A percentile compares a stretch with the other conserved stretches of the same genome.
These are phyloP conservation scores for Alternaria dauci DNA, from an alignment of 2,329 filamentous ascomycete species.

Conservation along the genomic window DNA sequence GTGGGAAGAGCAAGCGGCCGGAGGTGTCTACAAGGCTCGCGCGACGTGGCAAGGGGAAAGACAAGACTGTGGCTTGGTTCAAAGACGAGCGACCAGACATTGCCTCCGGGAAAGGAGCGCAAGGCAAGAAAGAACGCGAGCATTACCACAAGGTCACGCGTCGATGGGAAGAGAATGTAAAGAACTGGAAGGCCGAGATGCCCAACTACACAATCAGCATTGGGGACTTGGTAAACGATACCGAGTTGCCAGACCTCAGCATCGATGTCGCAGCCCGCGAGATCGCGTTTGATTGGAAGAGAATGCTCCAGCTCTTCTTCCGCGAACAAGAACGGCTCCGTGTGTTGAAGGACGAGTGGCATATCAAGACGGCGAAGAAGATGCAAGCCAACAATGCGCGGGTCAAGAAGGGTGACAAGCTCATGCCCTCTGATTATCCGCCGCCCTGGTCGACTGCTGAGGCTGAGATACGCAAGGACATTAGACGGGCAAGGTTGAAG, in stretches of 20 bases:
- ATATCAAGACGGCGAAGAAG: constrained; percentile 13
- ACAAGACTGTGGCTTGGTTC: constrained; percentile 29
- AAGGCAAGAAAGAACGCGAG: constrained; percentile 8
- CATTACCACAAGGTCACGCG: constrained; percentile 27
- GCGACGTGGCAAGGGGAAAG: constrained; percentile 22
- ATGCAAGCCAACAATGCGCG: constrained; percentile 22
- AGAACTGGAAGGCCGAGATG: constrained; percentile 34
- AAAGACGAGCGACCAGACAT: constrained; percentile 22
- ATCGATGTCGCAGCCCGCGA: constrained; percentile 31
- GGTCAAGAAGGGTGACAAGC: constrained; percentile 25
- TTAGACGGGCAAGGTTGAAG: constrained; percentile 35
- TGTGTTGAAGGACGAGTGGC: constrained; percentile 18
- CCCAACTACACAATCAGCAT: constrained; percentile 46
- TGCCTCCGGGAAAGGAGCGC: neutral
- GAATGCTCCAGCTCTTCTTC: constrained; percentile 42
- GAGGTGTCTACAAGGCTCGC: constrained; percentile 35
- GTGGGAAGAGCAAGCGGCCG: constrained; percentile 40
- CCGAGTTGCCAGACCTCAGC: constrained; percentile 33
- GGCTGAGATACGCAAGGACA: constrained; percentile 30
- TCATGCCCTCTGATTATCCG: constrained; percentile 23
- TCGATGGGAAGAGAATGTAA: constrained; percentile 41
- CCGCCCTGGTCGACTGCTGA: constrained; percentile 21
- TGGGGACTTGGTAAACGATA: constrained; percentile 44
- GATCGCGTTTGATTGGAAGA: constrained; percentile 39
- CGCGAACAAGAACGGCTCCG: constrained; percentile 36